Percentiles rank a stretch among this genome's conserved stretches.
Conservation (phyloP, 2,329 filamentous ascomycete species). For the Trichoderma sp. region DNA sequence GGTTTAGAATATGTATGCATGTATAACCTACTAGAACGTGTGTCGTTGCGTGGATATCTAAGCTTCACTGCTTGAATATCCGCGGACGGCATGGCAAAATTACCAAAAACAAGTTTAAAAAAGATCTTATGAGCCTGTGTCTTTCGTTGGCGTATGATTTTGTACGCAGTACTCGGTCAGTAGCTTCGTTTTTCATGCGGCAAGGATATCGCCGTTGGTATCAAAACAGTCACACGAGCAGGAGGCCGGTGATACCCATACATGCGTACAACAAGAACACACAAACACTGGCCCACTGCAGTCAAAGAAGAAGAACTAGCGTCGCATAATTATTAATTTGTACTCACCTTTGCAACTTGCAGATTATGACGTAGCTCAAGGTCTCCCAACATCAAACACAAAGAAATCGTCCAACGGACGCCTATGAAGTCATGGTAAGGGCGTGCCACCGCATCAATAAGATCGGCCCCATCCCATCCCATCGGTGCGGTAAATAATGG, state of each 20-base stretch:
- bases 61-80: background rate
- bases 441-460: background rate
- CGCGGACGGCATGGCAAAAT: background rate
- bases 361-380: background rate
- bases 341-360: background rate
- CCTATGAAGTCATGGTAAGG: background rate
- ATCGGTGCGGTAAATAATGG: background rate
- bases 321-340: background rate
- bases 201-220: background rate
- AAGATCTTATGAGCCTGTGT: background rate
- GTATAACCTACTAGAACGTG: background rate
- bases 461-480: background rate
- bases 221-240: background rate
- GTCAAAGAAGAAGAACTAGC: background rate
- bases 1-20: constrained; percentile 13
- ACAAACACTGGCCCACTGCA: background rate
- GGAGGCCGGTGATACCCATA: background rate
- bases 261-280: background rate
- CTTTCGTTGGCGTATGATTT: background rate
- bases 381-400: background rate
- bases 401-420: background rate
- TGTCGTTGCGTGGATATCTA: background rate
- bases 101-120: constrained; percentile 6
- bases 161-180: background rate
- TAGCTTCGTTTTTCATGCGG: background rate